These are phyloP conservation scores for Pythium periplocum DNA, from an alignment of 352 stramenopile genomes.

Conservation along the genomic window DNA sequence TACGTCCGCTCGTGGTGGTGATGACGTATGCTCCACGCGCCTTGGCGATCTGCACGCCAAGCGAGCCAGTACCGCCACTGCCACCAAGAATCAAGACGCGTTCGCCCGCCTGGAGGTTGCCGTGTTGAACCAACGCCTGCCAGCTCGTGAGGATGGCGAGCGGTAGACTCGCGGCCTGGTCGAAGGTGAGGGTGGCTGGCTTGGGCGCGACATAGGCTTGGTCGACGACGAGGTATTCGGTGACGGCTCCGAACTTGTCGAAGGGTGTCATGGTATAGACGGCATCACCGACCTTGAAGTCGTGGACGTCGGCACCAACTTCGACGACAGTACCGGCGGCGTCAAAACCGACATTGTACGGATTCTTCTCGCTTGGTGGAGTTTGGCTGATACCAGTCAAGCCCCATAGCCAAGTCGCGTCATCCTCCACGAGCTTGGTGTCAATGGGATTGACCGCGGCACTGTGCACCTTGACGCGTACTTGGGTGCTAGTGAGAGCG, in stretches of 20 bases:
- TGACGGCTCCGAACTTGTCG: conserved; percentile 27
- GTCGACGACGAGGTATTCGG: conserved; percentile 20
- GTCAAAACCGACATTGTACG: conserved; percentile 33
- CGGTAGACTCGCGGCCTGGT: conserved; percentile 32
- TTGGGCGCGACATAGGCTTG: conserved; percentile 36
- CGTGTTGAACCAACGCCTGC: conserved; percentile 27
- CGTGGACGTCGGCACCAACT: too few species aligned
- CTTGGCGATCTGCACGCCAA: conserved; percentile 47
- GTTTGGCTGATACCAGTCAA: conserved; percentile 5
- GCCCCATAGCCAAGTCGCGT: too few species aligned
- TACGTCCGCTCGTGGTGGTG: conserved; percentile 27
- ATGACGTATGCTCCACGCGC: conserved; percentile 18
- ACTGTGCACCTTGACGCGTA: conserved; percentile 30
- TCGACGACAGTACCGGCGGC: too few species aligned
- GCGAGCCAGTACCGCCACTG: conserved; percentile 27
- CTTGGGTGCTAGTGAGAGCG: conserved; percentile 3
- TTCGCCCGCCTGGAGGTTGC: conserved; percentile 35
- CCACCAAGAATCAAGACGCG: conserved; percentile 41
- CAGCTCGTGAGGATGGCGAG: conserved; percentile 30
- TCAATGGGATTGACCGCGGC: conserved; percentile 28
- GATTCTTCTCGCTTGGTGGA: conserved; percentile 19
- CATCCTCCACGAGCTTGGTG: conserved; percentile 13
- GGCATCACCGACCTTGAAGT: too few species aligned
- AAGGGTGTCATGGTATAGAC: conserved; percentile 2
- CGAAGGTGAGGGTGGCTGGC: conserved; percentile 32